Percentiles rank a stretch among this genome's conserved stretches.
Evolutionary conservation across 495 filamentous ascomycete genomes (phyloP).

Genomic region (Penicillium daleae): DNA sequence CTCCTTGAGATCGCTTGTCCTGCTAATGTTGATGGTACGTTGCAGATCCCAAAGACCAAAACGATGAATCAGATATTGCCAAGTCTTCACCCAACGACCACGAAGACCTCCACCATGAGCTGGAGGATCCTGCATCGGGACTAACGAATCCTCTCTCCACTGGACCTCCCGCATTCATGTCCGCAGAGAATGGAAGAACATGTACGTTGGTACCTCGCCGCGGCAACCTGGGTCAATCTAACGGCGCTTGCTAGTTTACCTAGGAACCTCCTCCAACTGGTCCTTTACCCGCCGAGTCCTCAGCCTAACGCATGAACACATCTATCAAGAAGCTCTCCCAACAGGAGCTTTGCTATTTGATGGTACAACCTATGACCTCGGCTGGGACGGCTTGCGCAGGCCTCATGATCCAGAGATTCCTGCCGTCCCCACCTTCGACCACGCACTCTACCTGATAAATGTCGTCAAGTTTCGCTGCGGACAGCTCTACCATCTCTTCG

Average conservation of each 20-base stretch:
- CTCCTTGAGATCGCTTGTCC: not conserved
- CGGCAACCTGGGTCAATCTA: not conserved
- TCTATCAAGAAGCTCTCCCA: conserved; percentile 39
- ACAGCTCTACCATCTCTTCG: conserved; percentile 50
- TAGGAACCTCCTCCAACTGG: conserved; percentile 53
- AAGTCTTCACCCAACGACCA: conserved; percentile 15
- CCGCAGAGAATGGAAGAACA: conserved; percentile 35
- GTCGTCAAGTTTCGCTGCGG: conserved; percentile 49
- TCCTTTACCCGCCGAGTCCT: conserved; percentile 48
- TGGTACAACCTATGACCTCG: conserved; percentile 43
- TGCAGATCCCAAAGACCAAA: conserved; percentile 24
- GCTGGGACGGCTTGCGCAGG: conserved; percentile 43
- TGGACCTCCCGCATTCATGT: conserved; percentile 41
- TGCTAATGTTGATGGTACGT: conserved; percentile 12
- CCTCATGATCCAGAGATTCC: conserved; percentile 29
- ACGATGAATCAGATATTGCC: conserved; percentile 16
- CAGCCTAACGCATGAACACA: conserved; percentile 42
- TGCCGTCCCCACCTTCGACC: conserved; percentile 42
- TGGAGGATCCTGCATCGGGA: conserved; percentile 30
- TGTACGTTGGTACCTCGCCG: conserved; percentile 24
- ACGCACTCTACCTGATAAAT: conserved; percentile 48
- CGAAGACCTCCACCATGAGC: conserved; percentile 18
- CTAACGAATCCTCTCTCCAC: conserved; percentile 45
- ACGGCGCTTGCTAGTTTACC: conserved; percentile 34
- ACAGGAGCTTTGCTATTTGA: conserved; percentile 44